Evolutionary conservation across 768 basidiomycete species (phyloP).

Genomic region (Auriscalpium orientale): DNA sequence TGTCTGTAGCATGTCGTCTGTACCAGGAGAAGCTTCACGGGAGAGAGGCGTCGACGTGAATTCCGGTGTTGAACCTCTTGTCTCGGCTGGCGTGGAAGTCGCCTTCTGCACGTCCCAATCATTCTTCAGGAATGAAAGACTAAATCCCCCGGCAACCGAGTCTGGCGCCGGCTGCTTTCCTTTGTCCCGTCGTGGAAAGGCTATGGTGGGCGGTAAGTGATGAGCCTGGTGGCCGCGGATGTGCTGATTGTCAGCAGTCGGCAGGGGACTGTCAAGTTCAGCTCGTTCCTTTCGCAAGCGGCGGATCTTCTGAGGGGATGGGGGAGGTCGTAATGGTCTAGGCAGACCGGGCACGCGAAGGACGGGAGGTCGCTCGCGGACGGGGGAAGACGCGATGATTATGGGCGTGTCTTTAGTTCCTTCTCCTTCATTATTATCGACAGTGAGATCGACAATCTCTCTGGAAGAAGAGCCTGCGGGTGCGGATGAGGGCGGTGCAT

Average conservation of each 20-base stretch:
- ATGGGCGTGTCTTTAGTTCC: constrained; percentile 4
- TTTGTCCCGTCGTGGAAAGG: neutral
- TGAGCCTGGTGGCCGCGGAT: constrained; percentile 3
- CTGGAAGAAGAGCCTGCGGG: neutral
- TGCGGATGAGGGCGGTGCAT: neutral
- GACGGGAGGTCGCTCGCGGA: neutral
- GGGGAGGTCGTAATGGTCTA: neutral
- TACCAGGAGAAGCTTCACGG: neutral
- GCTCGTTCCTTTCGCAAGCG: neutral
- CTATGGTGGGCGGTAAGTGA: neutral
- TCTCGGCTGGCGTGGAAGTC: too few species aligned
- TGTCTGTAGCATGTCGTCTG: constrained; percentile 26
- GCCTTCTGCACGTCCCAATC: too few species aligned
- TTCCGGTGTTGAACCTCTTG: too few species aligned
- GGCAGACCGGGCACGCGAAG: neutral
- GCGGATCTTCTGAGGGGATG: neutral
- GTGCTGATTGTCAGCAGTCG: constrained; percentile 8
- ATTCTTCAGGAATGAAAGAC: neutral
- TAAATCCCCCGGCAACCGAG: neutral
- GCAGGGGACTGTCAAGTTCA: constrained; percentile 3
- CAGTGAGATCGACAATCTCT: constrained; percentile 9
- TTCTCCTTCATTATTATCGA: constrained; percentile 2
- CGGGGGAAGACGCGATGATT: constrained; percentile 7
- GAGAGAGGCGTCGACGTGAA: too few species aligned
- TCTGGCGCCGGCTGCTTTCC: neutral